phyloP scores from a whole-genome alignment of 1,139 yeast species.

The Taphrina communis region DNA sequence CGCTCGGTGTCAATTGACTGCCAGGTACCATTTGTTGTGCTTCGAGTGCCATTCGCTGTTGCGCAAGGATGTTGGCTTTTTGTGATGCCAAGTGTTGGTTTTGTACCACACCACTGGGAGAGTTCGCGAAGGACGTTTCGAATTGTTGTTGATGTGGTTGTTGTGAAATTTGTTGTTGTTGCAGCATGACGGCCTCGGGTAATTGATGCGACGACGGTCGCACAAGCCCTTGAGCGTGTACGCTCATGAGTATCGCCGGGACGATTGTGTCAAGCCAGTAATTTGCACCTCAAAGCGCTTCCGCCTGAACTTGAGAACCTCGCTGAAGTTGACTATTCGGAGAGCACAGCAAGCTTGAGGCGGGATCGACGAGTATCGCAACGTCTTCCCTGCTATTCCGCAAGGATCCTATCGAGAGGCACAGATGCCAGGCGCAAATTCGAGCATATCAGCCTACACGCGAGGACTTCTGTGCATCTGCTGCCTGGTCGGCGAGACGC shows the following conservation, averaged over 20 bases:
- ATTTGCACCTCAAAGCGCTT: neutral
- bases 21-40: conserved; percentile 23
- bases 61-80: neutral
- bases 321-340: too few species aligned
- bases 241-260: neutral
- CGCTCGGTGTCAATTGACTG: neutral
- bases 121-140: neutral
- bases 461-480: too few species aligned
- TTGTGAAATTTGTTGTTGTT: conserved; percentile 7
- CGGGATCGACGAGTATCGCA: too few species aligned
- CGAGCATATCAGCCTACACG: too few species aligned
- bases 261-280: too few species aligned
- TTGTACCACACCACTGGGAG: neutral
- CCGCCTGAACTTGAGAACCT: too few species aligned
- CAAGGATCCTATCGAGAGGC: too few species aligned
- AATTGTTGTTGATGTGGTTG: conserved; percentile 18
- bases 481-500: too few species aligned
- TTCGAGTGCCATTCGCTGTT: conserved; percentile 5
- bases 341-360: too few species aligned
- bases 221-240: conserved; percentile 3
- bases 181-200: conserved; percentile 8
- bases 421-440: too few species aligned
- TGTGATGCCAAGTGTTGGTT: conserved; percentile 18
- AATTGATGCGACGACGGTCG: conserved; percentile 13
- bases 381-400: too few species aligned